These are phyloP conservation scores for Corylus avellana DNA, from an alignment of 306 rosid species.

Conservation along the genomic window DNA sequence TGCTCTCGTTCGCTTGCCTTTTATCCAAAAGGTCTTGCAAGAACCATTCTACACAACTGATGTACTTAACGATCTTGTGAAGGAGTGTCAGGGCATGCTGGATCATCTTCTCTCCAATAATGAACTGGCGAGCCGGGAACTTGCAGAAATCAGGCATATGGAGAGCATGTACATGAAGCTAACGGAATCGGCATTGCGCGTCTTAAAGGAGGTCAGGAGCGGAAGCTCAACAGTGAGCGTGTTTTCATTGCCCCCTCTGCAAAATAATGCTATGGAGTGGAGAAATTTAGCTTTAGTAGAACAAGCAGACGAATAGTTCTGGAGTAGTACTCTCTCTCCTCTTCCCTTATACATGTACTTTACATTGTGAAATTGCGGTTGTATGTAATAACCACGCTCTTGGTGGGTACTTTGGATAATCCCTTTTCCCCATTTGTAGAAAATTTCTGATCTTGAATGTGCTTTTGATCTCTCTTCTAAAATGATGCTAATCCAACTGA, in stretches of 20 bases:
- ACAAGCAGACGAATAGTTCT: conserved; percentile 39
- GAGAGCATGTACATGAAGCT: conserved; percentile 64
- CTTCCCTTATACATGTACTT: not conserved
- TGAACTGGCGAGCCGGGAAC: conserved; percentile 37
- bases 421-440: not conserved
- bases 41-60: conserved; percentile 86
- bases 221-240: conserved; percentile 75
- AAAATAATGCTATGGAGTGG: conserved; percentile 40
- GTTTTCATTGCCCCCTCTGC: conserved; percentile 73
- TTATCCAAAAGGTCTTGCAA: conserved; percentile 71
- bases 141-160: conserved; percentile 65
- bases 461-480: not conserved
- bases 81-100: conserved; percentile 73
- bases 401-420: not conserved
- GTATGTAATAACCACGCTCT: conserved; percentile 4
- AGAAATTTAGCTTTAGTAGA: conserved; percentile 25
- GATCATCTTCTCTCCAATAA: conserved; percentile 58
- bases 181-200: conserved; percentile 63
- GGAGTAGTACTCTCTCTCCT: not conserved
- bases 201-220: conserved; percentile 66
- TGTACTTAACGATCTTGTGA: conserved; percentile 66
- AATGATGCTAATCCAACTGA: not conserved
- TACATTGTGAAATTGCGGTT: not conserved
- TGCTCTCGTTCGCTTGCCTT: conserved; percentile 64
- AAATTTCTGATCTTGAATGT: not conserved